phyloP scores from a whole-genome alignment of 2,329 filamentous ascomycete species.

The Alternaria triticina region DNA sequence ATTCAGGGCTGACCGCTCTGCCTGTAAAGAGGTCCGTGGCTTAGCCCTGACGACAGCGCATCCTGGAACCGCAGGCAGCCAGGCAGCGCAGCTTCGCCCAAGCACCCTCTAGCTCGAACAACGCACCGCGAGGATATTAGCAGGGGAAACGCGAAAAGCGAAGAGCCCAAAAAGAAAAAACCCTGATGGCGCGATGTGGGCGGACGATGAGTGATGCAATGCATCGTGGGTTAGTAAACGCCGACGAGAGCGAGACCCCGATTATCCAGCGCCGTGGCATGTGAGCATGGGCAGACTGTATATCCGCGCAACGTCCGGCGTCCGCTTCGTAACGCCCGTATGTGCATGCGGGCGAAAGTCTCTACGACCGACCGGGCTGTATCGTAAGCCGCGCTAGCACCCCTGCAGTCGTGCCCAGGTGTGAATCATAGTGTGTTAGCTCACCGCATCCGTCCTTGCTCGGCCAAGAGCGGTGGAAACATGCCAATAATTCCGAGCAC shows the following conservation, averaged over 20 bases:
- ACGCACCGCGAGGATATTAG: slow-evolving; percentile 7
- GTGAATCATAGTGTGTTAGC: slow-evolving; percentile 30
- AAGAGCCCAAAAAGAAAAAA: neutral
- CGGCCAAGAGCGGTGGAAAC: slow-evolving; percentile 37
- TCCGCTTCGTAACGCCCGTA: slow-evolving; percentile 16
- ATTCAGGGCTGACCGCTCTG: slow-evolving; percentile 34
- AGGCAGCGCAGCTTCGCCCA: slow-evolving; percentile 22
- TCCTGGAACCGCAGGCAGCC: slow-evolving; percentile 23
- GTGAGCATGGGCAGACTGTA: neutral
- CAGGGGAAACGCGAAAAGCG: slow-evolving; percentile 6
- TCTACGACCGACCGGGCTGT: slow-evolving; percentile 11
- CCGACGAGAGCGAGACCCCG: slow-evolving; percentile 15
- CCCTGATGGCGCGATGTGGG: neutral
- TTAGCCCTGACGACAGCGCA: slow-evolving; percentile 34
- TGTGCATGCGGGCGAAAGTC: slow-evolving; percentile 10
- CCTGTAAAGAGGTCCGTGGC: slow-evolving; percentile 24
- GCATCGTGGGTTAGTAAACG: slow-evolving; percentile 24
- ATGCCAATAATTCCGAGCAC: slow-evolving; percentile 35
- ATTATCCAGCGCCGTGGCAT: slow-evolving; percentile 3
- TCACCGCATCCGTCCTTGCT: slow-evolving; percentile 23
- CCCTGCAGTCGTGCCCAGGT: slow-evolving; percentile 18
- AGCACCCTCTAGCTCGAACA: slow-evolving; percentile 10
- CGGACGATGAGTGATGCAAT: slow-evolving; percentile 17
- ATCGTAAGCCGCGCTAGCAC: slow-evolving; percentile 16
- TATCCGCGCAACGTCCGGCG: slow-evolving; percentile 15